Percentiles rank a stretch among this genome's conserved stretches.
Evolutionary conservation across 352 stramenopile species (phyloP).

Genomic region (Phytophthora litchii): DNA sequence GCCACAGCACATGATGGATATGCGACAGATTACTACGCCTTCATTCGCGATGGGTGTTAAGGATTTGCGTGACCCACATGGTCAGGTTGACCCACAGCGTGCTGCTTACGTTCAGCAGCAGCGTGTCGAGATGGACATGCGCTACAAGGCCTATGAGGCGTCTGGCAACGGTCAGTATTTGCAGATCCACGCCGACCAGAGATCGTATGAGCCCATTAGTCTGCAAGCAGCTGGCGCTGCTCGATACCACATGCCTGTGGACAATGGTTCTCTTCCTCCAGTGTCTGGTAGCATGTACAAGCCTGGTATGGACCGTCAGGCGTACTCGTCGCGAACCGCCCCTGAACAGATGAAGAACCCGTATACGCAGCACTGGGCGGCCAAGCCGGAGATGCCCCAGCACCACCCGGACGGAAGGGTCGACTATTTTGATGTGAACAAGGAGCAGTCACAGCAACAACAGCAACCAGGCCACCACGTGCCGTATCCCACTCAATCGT

Average conservation of each 20-base stretch:
- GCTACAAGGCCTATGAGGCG: conserved; percentile 77
- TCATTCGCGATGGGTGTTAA: conserved; percentile 55
- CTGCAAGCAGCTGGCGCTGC: conserved; percentile 38
- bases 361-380: conserved; percentile 68
- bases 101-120: conserved; percentile 55
- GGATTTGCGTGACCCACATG: conserved; percentile 46
- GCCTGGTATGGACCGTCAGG: conserved; percentile 48
- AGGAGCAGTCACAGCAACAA: conserved; percentile 57
- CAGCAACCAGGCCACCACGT: conserved; percentile 48
- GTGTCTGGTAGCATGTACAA: conserved; percentile 62
- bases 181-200: conserved; percentile 75
- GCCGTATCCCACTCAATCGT: conserved; percentile 48
- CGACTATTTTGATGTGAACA: conserved; percentile 80
- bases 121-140: conserved; percentile 73
- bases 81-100: conserved; percentile 47
- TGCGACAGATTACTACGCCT: conserved; percentile 80
- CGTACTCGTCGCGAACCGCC: conserved; percentile 17
- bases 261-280: conserved; percentile 47
- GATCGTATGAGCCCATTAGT: conserved; percentile 76
- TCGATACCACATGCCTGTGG: conserved; percentile 62
- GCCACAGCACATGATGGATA: conserved; percentile 81
- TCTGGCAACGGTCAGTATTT: conserved; percentile 60
- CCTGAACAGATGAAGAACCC: conserved; percentile 58
- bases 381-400: conserved; percentile 55
- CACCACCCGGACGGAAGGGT: conserved; percentile 43